Conservation (phyloP, 805 yeast genomes). For the Lachancea fermentati region DNA sequence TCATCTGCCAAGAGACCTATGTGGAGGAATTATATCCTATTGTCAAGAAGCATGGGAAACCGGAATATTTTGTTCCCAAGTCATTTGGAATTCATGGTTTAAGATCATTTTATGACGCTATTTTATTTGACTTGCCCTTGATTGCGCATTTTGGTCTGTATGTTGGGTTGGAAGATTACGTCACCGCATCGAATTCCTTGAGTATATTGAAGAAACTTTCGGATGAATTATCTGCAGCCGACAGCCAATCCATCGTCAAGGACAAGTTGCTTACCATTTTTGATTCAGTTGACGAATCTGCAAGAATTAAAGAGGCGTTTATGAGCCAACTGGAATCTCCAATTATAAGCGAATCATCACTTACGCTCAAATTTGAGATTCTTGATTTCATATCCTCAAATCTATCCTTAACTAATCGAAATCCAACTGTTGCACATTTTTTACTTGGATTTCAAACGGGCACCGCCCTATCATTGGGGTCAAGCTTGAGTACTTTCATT, state of each 20-base stretch:
- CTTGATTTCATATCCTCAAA: constrained; percentile 52
- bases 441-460: constrained; percentile 65
- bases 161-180: constrained; percentile 50
- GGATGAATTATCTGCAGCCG: constrained; percentile 24
- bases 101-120: constrained; percentile 62
- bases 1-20: constrained; percentile 55
- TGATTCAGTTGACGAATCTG: constrained; percentile 73
- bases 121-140: constrained; percentile 63
- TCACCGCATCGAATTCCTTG: constrained; percentile 50
- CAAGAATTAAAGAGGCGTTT: constrained; percentile 65
- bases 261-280: constrained; percentile 65
- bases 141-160: constrained; percentile 72
- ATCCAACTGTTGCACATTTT: constrained; percentile 62
- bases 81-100: constrained; percentile 53
- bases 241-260: constrained; percentile 38
- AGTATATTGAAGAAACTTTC: constrained; percentile 48
- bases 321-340: constrained; percentile 58
- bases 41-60: constrained; percentile 27
- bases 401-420: constrained; percentile 38
- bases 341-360: constrained; percentile 34
- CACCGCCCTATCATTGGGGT: constrained; percentile 48
- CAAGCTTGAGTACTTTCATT: constrained; percentile 44
- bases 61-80: constrained; percentile 27
- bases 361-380: constrained; percentile 50
- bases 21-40: constrained; percentile 38